phyloP scores from a whole-genome alignment of 73 alveolate species.

The Effrenium voratum region DNA sequence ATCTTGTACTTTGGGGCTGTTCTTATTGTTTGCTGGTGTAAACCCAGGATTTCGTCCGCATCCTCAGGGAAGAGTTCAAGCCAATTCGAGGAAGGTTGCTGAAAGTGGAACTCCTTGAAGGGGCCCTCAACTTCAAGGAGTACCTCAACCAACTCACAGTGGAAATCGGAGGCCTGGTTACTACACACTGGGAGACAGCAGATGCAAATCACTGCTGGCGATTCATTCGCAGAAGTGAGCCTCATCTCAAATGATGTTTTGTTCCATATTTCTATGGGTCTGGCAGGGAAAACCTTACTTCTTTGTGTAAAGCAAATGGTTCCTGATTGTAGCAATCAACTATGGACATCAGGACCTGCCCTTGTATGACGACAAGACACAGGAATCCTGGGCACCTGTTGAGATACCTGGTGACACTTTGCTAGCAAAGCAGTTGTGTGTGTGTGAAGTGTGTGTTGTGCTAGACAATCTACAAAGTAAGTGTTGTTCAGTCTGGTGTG shows the following conservation, averaged over 20 bases:
- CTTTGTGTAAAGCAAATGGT: not conserved
- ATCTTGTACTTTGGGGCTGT: not conserved
- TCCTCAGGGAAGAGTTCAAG: not conserved
- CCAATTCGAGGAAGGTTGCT: not conserved
- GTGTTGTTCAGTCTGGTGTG: not conserved
- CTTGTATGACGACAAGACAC: not conserved
- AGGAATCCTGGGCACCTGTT: not conserved
- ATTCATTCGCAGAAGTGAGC: slow-evolving; percentile 6
- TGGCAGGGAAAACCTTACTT: no score
- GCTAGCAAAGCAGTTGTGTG: not conserved
- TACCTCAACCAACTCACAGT: not conserved
- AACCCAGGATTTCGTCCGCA: slow-evolving; percentile 7
- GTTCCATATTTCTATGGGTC: not conserved
- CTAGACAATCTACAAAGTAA: not conserved
- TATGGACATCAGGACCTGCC: not conserved
- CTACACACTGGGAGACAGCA: not conserved
- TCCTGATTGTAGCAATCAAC: not conserved
- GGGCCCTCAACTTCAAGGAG: not conserved
- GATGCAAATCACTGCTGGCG: slow-evolving; percentile 48
- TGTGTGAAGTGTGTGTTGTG: not conserved
- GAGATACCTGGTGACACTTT: not conserved
- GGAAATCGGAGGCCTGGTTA: not conserved
- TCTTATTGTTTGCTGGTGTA: not conserved
- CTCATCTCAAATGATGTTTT: not conserved
- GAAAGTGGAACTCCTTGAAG: not conserved